Conservation (phyloP, 169 alveolate genomes). For the Plasmodium blacklocki region DNA sequence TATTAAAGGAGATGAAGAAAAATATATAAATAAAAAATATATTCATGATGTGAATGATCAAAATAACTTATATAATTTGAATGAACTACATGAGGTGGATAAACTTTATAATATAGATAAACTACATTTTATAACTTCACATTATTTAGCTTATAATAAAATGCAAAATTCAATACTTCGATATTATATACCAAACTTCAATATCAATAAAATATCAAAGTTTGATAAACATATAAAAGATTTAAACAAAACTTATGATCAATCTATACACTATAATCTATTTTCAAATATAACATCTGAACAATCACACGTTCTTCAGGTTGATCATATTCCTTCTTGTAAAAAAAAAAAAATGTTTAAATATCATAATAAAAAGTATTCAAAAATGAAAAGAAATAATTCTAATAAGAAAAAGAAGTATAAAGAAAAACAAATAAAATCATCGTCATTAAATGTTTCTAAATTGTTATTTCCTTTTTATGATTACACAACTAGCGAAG, state of each 20-base stretch:
- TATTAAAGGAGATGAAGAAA: neutral
- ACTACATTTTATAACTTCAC: neutral
- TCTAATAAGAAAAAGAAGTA: neutral
- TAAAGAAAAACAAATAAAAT: neutral
- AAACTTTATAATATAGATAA: neutral
- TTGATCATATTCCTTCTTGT: too few relatives aligned
- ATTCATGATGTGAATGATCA: too few relatives aligned
- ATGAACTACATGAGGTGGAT: neutral
- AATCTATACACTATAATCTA: neutral
- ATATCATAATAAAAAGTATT: neutral
- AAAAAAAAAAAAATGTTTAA: neutral
- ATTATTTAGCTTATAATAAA: constrained; percentile 11
- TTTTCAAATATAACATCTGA: neutral
- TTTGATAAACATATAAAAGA: constrained; percentile 8
- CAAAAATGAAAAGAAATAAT: neutral
- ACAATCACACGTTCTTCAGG: too few relatives aligned
- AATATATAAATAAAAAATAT: neutral
- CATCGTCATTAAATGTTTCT: too few relatives aligned
- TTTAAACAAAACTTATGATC: neutral
- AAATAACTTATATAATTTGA: too few relatives aligned
- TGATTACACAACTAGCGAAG: constrained; percentile 27
- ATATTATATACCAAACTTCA: constrained; percentile 15
- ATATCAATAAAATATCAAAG: neutral
- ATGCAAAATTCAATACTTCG: constrained; percentile 3
- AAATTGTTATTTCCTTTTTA: neutral